A percentile compares a stretch with the other conserved stretches of the same genome.
phyloP scores from a whole-genome alignment of 2,329 filamentous ascomycete species.

The Colletotrichum noveboracense region DNA sequence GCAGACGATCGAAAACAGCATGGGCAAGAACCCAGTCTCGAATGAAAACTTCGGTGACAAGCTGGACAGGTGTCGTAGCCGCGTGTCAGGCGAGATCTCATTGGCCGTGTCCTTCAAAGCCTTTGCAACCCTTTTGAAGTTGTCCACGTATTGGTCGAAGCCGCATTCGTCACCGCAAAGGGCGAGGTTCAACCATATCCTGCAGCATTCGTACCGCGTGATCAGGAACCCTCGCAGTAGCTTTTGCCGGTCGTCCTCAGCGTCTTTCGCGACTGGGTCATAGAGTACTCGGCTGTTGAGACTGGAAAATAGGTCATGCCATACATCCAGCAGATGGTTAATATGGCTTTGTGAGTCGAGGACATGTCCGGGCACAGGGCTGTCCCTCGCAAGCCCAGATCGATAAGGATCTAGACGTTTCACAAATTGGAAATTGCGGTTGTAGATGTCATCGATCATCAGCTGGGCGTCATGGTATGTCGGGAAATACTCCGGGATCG shows the following conservation, averaged over 20 bases:
- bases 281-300: conserved; percentile 34
- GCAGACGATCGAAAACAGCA: conserved; percentile 8
- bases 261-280: conserved; percentile 33
- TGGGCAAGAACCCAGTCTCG: conserved; percentile 11
- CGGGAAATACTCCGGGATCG: not conserved
- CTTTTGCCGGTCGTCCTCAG: not conserved
- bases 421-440: conserved; percentile 34
- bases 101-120: not conserved
- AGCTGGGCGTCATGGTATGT: conserved; percentile 33
- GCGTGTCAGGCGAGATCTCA: not conserved
- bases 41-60: conserved; percentile 6
- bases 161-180: conserved; percentile 33
- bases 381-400: conserved; percentile 4
- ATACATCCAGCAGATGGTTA: conserved; percentile 6
- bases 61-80: not conserved
- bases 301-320: conserved; percentile 24
- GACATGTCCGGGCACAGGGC: not conserved
- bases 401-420: conserved; percentile 32
- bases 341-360: not conserved
- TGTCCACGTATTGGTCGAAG: not conserved
- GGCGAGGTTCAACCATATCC: conserved; percentile 28
- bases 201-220: conserved; percentile 15
- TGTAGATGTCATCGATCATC: conserved; percentile 33
- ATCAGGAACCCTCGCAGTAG: not conserved
- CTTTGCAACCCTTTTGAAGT: not conserved